Evolutionary conservation across 179 eudicot species (phyloP).

Genomic region (Corrigiola litoralis): DNA sequence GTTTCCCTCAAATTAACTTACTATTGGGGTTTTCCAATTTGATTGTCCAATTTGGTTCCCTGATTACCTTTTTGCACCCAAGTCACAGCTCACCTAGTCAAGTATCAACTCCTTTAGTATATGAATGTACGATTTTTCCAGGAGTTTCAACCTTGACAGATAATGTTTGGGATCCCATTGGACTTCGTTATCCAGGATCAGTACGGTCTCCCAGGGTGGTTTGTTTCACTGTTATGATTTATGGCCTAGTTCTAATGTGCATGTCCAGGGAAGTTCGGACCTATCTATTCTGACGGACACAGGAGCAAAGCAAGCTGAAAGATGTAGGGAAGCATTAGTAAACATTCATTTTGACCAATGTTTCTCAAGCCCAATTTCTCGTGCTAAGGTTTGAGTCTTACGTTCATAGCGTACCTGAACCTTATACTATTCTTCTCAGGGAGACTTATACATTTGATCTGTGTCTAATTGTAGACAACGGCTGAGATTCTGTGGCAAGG

Average conservation of each 20-base stretch:
- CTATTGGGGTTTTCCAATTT: not conserved
- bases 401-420: not conserved
- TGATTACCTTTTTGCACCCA: too few species aligned
- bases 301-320: constrained; percentile 55
- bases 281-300: constrained; percentile 51
- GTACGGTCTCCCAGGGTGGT: not conserved
- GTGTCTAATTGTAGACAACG: constrained; percentile 39
- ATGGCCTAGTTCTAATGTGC: not conserved
- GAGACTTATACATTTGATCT: not conserved
- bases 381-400: constrained; percentile 50
- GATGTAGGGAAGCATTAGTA: constrained; percentile 52
- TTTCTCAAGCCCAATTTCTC: constrained; percentile 72
- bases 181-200: too few species aligned
- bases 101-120: too few species aligned
- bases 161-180: too few species aligned
- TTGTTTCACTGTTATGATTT: not conserved
- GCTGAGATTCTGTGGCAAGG: constrained; percentile 70
- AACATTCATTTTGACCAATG: constrained; percentile 54
- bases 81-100: too few species aligned
- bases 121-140: too few species aligned
- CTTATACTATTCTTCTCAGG: not conserved
- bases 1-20: not conserved
- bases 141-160: too few species aligned
- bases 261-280: constrained; percentile 61
- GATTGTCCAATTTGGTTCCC: too few species aligned